A percentile compares a stretch with the other conserved stretches of the same genome.
phyloP scores from a whole-genome alignment of 2,329 filamentous ascomycete genomes.

The Sphaerostilbella broomeana region DNA sequence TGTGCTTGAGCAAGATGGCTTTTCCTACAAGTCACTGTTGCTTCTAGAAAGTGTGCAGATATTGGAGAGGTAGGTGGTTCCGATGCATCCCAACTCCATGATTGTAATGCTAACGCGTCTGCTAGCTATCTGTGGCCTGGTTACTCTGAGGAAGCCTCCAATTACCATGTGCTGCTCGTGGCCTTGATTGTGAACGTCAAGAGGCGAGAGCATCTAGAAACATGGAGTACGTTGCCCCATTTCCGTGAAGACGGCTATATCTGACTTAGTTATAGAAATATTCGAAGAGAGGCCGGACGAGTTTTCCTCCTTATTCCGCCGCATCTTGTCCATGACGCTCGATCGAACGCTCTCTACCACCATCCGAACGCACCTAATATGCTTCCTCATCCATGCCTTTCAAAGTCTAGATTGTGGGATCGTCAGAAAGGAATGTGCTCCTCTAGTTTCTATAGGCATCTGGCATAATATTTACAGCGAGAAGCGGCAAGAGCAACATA shows the following conservation, averaged over 20 bases:
- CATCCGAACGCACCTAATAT: constrained; percentile 76
- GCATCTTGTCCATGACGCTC: constrained; percentile 79
- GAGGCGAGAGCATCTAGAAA: constrained; percentile 75
- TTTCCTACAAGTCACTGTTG: constrained; percentile 69
- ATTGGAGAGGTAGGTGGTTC: constrained; percentile 60
- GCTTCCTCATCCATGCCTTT: constrained; percentile 85
- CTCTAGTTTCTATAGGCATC: constrained; percentile 86
- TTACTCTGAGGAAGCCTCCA: constrained; percentile 81
- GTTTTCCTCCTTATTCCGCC: constrained; percentile 84
- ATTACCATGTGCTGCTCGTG: constrained; percentile 84
- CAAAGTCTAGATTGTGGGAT: constrained; percentile 85
- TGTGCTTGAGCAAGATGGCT: constrained; percentile 72
- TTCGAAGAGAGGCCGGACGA: constrained; percentile 72
- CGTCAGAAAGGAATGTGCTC: constrained; percentile 92
- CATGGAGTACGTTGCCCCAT: constrained; percentile 60
- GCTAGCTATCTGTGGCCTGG: constrained; percentile 86
- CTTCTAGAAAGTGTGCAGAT: constrained; percentile 86
- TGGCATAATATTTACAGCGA: constrained; percentile 91
- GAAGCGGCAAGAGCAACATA: constrained; percentile 60
- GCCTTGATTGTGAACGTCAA: constrained; percentile 83
- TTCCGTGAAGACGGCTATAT: constrained; percentile 2
- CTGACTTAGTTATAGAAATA: constrained; percentile 45
- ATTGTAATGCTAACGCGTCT: constrained; percentile 19
- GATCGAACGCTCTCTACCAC: constrained; percentile 59
- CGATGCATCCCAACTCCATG: neutral